Evolutionary conservation across 352 stramenopile genomes (phyloP).

Genomic region (Pythium volutum): DNA sequence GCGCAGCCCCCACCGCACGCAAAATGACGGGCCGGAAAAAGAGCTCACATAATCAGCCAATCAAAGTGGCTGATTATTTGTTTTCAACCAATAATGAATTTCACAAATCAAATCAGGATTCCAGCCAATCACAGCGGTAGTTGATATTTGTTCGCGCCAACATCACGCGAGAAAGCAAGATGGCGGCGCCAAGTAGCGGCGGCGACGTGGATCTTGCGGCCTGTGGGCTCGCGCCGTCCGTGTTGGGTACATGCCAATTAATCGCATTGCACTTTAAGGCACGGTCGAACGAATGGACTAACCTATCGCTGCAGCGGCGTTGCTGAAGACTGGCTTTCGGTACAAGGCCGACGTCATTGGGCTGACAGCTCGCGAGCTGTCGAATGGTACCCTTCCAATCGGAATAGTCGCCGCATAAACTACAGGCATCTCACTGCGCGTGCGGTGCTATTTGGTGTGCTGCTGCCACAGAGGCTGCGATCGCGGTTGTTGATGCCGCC

Average conservation of each 20-base stretch:
- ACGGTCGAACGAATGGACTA: not conserved
- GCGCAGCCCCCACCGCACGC: constrained; percentile 21
- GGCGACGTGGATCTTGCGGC: constrained; percentile 41
- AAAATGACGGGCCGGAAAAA: constrained; percentile 43
- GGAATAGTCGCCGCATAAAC: not conserved
- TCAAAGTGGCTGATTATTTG: not conserved
- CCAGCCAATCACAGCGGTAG: constrained; percentile 9
- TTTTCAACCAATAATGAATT: constrained; percentile 33
- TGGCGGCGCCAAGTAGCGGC: constrained; percentile 2
- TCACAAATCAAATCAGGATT: constrained; percentile 1
- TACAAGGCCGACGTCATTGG: constrained; percentile 50
- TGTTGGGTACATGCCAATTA: constrained; percentile 34
- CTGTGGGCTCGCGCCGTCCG: constrained; percentile 55
- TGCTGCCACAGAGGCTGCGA: constrained; percentile 1
- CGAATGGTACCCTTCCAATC: constrained; percentile 33
- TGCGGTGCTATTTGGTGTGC: not conserved
- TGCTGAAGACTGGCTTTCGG: constrained; percentile 62
- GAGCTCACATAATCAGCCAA: constrained; percentile 1
- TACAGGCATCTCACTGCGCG: not conserved
- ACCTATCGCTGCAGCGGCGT: constrained; percentile 32
- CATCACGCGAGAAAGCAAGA: constrained; percentile 12
- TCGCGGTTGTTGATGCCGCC: constrained; percentile 4
- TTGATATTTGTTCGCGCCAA: not conserved
- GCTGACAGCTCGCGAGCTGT: constrained; percentile 51
- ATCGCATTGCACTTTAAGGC: no score